phyloP scores from a whole-genome alignment of 2,329 filamentous ascomycete genomes.

The Myriosclerotinia scirpicola region DNA sequence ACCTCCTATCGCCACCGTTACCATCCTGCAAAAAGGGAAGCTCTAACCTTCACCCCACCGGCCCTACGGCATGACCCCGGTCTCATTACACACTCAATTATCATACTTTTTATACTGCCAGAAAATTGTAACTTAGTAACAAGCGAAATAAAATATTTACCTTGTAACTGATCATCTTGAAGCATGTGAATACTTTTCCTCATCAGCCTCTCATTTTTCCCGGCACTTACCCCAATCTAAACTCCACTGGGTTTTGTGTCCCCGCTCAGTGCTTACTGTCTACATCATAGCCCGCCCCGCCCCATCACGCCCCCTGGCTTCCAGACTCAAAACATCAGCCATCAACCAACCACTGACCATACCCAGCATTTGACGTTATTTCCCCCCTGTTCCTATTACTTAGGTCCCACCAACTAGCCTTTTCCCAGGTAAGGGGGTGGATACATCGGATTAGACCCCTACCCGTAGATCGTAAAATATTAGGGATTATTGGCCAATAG shows the following conservation, averaged over 20 bases:
- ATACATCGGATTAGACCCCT: too few species aligned
- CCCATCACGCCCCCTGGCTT: conserved; percentile 1
- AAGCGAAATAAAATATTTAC: too few species aligned
- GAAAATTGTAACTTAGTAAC: too few species aligned
- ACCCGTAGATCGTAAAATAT: too few species aligned
- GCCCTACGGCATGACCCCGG: conserved; percentile 23
- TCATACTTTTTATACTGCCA: neutral
- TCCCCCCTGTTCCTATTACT: neutral
- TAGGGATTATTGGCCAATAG: too few species aligned
- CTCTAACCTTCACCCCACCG: conserved; percentile 7
- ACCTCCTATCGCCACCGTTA: conserved; percentile 15
- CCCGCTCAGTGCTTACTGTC: neutral
- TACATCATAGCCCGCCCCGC: conserved; percentile 7
- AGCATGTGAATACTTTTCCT: too few species aligned
- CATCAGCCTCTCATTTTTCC: conserved; percentile 11
- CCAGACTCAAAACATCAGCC: neutral
- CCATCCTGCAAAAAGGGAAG: conserved; percentile 6
- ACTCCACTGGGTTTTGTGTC: neutral
- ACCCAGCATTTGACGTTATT: conserved; percentile 2
- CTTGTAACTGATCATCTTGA: too few species aligned
- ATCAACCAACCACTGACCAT: neutral
- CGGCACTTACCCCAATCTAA: conserved; percentile 9
- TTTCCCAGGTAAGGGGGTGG: neutral
- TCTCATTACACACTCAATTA: conserved; percentile 22
- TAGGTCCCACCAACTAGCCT: conserved; percentile 3